These are phyloP conservation scores for Brassica carinata DNA, from an alignment of 345 rosid genomes.

Conservation along the genomic window DNA sequence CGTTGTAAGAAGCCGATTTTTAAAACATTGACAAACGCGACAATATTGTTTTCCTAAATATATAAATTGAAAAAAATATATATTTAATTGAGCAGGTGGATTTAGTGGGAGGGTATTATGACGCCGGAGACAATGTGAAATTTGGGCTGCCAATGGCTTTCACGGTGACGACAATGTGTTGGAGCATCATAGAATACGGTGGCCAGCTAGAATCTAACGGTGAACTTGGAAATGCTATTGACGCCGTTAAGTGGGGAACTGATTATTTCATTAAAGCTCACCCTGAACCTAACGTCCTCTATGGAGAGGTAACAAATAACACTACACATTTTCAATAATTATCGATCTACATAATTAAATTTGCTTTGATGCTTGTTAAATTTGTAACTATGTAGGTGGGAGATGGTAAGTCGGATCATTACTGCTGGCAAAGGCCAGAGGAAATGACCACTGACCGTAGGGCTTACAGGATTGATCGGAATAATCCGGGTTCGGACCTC, in stretches of 20 bases:
- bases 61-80: not conserved
- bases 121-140: constrained; percentile 86
- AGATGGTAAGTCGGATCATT: constrained; percentile 89
- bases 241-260: constrained; percentile 76
- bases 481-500: constrained; percentile 94
- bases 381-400: constrained; percentile 63
- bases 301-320: constrained; percentile 32
- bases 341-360: not conserved
- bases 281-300: constrained; percentile 39
- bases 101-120: constrained; percentile 77
- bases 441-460: constrained; percentile 91
- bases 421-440: constrained; percentile 99
- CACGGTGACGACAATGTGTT: constrained; percentile 67
- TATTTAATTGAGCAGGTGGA: constrained; percentile 41
- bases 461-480: constrained; percentile 73
- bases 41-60: not conserved
- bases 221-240: constrained; percentile 46
- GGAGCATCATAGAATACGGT: constrained; percentile 81
- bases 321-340: not conserved
- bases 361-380: not conserved
- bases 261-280: constrained; percentile 76
- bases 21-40: not conserved
- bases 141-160: constrained; percentile 89
- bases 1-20: not conserved
- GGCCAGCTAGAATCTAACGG: constrained; percentile 40